These are phyloP conservation scores for Serpula lacrymans DNA, from an alignment of 768 basidiomycete genomes.

Conservation along the genomic window DNA sequence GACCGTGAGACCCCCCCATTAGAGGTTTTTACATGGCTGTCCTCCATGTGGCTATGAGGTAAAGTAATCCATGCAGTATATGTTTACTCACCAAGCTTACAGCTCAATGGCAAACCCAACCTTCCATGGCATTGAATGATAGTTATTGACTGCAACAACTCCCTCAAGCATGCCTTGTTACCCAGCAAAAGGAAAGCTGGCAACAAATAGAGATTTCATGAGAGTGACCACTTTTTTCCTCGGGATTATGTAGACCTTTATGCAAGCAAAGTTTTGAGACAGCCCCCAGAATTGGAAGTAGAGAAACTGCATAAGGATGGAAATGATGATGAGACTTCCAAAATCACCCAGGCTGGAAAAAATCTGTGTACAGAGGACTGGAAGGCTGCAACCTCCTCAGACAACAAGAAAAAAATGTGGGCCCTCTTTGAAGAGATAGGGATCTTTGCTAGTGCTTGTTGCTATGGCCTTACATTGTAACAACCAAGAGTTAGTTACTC, in stretches of 20 bases:
- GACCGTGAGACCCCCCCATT: conserved; percentile 24
- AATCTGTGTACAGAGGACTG: conserved; percentile 26
- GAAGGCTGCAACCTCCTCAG: conserved; percentile 22
- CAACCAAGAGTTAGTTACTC: too few species aligned
- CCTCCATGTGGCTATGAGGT: conserved; percentile 35
- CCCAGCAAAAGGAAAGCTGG: conserved; percentile 11
- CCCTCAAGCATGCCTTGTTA: conserved; percentile 23
- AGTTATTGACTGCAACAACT: conserved; percentile 33
- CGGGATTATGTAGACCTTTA: conserved; percentile 22
- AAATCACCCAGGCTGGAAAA: neutral
- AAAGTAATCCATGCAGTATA: neutral
- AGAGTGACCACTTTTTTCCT: conserved; percentile 24
- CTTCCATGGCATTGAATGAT: conserved; percentile 21
- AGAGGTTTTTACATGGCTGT: conserved; percentile 32
- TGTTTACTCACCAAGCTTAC: neutral
- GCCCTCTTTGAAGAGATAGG: conserved; percentile 35
- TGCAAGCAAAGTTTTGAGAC: conserved; percentile 25
- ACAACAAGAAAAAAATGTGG: conserved; percentile 31
- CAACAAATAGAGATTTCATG: conserved; percentile 15
- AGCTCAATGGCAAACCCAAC: conserved; percentile 26
- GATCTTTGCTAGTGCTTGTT: conserved; percentile 33
- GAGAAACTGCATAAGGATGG: conserved; percentile 14
- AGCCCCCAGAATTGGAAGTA: conserved; percentile 1
- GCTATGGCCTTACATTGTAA: conserved; percentile 28
- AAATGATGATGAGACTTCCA: conserved; percentile 6